Conservation (phyloP, 2,329 filamentous ascomycete species). For the Cyphellophora europaea region DNA sequence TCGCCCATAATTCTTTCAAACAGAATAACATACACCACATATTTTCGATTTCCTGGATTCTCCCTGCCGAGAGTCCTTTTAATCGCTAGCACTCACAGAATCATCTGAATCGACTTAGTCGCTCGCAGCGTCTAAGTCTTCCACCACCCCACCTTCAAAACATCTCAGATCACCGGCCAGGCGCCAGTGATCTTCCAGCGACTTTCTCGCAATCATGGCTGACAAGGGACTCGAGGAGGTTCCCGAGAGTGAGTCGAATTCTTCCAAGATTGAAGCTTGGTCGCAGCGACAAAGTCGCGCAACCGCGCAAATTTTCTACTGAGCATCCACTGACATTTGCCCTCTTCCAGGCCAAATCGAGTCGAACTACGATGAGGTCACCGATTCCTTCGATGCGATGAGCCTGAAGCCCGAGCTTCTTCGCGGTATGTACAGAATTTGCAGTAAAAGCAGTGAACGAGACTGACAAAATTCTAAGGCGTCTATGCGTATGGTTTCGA, state of each 20-base stretch:
- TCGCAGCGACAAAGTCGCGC: too few species aligned
- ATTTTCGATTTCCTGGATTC: conserved; percentile 15
- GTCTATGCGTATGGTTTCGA: conserved; percentile 99
- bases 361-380: conserved; percentile 99
- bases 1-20: conserved; percentile 7
- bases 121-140: conserved; percentile 12
- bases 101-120: conserved; percentile 9
- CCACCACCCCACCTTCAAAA: conserved; percentile 17
- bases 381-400: conserved; percentile 99
- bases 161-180: conserved; percentile 58
- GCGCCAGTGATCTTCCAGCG: conserved; percentile 57
- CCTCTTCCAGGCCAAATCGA: conserved; percentile 79
- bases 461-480: conserved; percentile 38
- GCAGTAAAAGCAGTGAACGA: conserved; percentile 17
- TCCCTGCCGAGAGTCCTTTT: conserved; percentile 15
- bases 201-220: conserved; percentile 87
- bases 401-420: conserved; percentile 94
- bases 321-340: conserved; percentile 5
- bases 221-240: conserved; percentile 98
- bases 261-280: not conserved
- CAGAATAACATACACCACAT: conserved; percentile 3
- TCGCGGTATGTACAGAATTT: conserved; percentile 56
- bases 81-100: conserved; percentile 5
- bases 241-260: conserved; percentile 70
- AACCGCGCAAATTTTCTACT: conserved; percentile 3